Conservation (phyloP, 352 stramenopile species). For the Phytopythium delawarense region DNA sequence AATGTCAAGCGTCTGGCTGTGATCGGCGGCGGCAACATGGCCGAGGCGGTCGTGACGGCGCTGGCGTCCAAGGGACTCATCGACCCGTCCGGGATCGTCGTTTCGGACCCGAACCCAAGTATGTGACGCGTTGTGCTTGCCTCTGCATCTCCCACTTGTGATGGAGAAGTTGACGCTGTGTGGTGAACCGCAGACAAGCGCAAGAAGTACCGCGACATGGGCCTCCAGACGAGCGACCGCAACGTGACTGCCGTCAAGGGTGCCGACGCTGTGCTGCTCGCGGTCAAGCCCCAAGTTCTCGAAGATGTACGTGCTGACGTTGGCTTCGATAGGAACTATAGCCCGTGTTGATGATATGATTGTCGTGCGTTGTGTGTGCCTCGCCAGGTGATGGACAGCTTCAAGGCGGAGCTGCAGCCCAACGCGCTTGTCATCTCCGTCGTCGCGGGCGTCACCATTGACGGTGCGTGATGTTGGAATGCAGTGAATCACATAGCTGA, state of each 20-base stretch:
- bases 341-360: background rate
- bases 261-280: slow-evolving; percentile 91
- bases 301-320: slow-evolving; percentile 42
- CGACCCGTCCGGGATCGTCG: slow-evolving; percentile 58
- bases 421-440: slow-evolving; percentile 80
- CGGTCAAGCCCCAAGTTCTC: slow-evolving; percentile 95
- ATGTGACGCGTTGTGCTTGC: background rate
- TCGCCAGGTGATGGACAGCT: slow-evolving; percentile 54
- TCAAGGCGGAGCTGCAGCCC: slow-evolving; percentile 48
- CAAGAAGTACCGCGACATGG: slow-evolving; percentile 51
- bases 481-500: background rate
- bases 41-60: slow-evolving; percentile 83
- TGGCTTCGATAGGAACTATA: background rate
- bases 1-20: slow-evolving; percentile 58
- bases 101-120: slow-evolving; percentile 75
- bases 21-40: slow-evolving; percentile 89
- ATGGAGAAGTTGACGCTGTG: background rate
- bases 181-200: slow-evolving; percentile 32
- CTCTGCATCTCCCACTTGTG: background rate
- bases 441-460: slow-evolving; percentile 76
- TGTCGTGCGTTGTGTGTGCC: background rate
- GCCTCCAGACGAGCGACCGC: slow-evolving; percentile 56
- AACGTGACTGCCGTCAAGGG: slow-evolving; percentile 62
- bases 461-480: slow-evolving; percentile 17
- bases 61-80: slow-evolving; percentile 70